Conservation (phyloP, 192 early-diverging fungal species). For the Coemansia javaensis region DNA sequence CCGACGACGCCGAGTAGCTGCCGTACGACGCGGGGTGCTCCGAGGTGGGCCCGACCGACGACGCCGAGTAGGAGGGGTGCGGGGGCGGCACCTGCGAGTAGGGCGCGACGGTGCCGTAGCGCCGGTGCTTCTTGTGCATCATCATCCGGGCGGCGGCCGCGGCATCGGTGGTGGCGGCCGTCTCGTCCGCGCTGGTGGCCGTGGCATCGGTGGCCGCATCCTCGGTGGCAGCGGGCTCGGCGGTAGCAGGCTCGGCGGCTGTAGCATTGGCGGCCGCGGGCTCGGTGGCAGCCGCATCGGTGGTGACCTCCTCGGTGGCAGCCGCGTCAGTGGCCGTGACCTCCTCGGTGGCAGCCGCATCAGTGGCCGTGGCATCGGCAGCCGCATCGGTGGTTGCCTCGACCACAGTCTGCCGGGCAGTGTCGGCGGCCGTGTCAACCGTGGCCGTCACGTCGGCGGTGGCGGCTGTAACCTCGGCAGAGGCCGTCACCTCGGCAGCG, state of each 20-base stretch:
- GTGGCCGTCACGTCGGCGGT: background rate
- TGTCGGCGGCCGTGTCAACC: background rate
- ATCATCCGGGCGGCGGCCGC: too few species aligned
- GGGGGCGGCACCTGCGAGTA: too few species aligned
- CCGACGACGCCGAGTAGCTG: background rate
- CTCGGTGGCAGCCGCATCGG: too few species aligned
- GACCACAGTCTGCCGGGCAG: background rate
- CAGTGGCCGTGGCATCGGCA: background rate
- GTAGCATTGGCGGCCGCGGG: too few species aligned
- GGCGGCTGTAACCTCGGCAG: background rate
- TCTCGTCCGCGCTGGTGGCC: too few species aligned
- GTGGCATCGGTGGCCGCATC: too few species aligned
- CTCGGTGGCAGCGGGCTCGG: too few species aligned
- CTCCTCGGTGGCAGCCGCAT: background rate
- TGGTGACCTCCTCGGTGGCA: background rate
- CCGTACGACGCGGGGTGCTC: background rate
- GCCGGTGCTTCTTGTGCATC: too few species aligned
- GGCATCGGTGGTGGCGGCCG: too few species aligned
- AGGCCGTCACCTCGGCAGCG: background rate
- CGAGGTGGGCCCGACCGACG: background rate
- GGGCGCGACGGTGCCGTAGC: too few species aligned
- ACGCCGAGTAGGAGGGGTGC: too few species aligned
- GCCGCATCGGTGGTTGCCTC: background rate
- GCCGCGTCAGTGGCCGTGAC: background rate
- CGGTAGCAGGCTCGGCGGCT: too few species aligned